Evolutionary conservation across 129 eudicot species (phyloP), one percentile per base, ranked within the genome.

Genomic region (Erigeron canadensis): DNA sequence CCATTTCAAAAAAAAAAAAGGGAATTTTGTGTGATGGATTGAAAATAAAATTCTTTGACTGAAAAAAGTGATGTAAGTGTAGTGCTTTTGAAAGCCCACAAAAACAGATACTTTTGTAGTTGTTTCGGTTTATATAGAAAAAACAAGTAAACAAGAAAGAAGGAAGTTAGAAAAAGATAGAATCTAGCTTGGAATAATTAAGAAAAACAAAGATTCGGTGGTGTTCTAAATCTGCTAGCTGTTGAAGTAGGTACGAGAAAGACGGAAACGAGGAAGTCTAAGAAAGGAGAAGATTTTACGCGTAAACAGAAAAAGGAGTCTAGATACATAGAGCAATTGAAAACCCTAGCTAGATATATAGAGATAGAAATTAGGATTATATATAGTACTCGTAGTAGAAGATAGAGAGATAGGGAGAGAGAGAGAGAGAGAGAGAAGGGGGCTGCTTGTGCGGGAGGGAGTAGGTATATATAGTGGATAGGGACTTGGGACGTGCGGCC

Each of bases 401-500:
- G n/a, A n/a, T n/a, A n/a, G n/a, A n/a, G 48, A 48, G 60, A 67
- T 56, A 64, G 38, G 28, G 70, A 57, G 37, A 34, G 50, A 63
- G 65, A 59, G 50, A 18, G 64, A 64, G 11, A 60, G 70, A 57
- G 45, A 34, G 50, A 63, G 65, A 12, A 48, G 21, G 42, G 62
- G 17, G 54, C 62, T 11, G 19, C 74, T 12, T 74, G 67, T 70
- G 59, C 1, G 70, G 72, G 45, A 37, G 64, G 69, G 44, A 58
- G 78, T 75, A 51, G 69, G 53, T 68, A 73, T 77, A 80, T 42
- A 65, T 15, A 63, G 48, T 15, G n/a, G 74, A 61, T 10, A 64
- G 73, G 19, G 67, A 74, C 76, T 10, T 60, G 78, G 45, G 67
- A 69, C 71, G 78, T 76, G 86, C 66, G 79, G 75, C 63, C 75